Percentiles rank a stretch among this genome's conserved stretches.
Conservation (phyloP, 176 grass and related monocot genomes). For the Carex kokanica region DNA sequence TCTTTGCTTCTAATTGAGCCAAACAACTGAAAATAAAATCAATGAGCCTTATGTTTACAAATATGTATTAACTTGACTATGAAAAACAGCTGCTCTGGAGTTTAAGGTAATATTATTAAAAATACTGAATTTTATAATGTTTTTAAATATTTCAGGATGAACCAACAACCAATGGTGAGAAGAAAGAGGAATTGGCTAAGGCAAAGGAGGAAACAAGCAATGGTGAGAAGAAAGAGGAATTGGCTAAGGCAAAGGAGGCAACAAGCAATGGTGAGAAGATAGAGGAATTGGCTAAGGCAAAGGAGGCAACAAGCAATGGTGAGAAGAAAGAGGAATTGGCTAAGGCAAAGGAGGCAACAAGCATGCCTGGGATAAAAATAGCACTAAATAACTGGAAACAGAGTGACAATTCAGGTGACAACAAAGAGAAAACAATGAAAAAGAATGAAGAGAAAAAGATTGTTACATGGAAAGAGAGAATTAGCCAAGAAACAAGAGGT, state of each 20-base stretch:
- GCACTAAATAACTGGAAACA: not conserved
- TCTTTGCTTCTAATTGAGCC: not conserved
- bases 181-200: not conserved
- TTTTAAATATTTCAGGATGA: not conserved
- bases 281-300: not conserved
- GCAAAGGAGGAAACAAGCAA: not conserved
- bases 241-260: not conserved
- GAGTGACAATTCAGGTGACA: not conserved
- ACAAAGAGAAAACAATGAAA: conserved; percentile 2
- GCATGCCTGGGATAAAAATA: conserved; percentile 2
- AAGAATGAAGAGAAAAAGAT: not conserved
- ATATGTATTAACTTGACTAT: not conserved
- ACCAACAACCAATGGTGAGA: not conserved
- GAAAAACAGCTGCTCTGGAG: too few species aligned
- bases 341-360: not conserved
- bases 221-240: conserved; percentile 10
- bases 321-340: conserved; percentile 9
- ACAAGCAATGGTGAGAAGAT: not conserved
- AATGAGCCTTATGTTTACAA: not conserved
- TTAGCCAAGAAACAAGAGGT: conserved; percentile 19
- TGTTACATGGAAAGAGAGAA: conserved; percentile 25
- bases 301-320: not conserved
- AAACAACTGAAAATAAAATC: not conserved
- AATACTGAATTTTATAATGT: not conserved
- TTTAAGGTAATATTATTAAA: not conserved